Evolutionary conservation across 1,139 yeast species (phyloP).

Genomic region (Hyphopichia buzzinii): DNA sequence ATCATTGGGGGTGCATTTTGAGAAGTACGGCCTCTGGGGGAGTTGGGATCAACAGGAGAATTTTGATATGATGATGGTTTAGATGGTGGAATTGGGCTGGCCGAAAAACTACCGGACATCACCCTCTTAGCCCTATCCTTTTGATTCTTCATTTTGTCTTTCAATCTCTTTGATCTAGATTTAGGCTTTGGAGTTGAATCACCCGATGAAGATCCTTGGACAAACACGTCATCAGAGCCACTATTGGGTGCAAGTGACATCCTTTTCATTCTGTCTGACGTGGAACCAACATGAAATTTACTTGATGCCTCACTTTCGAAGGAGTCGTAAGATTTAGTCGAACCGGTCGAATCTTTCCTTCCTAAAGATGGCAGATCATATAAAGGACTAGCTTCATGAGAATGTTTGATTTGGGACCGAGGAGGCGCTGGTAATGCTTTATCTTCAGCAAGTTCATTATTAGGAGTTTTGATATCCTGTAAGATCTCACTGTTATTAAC

Average conservation of each 20-base stretch:
- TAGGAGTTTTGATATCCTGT: conserved; percentile 10
- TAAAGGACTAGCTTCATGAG: neutral
- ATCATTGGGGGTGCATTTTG: conserved; percentile 12
- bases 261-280: conserved; percentile 11
- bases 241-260: conserved; percentile 1
- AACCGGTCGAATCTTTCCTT: conserved; percentile 29
- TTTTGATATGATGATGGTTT: no score
- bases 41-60: neutral
- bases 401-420: neutral
- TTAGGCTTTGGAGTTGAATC: neutral
- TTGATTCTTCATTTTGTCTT: conserved; percentile 2
- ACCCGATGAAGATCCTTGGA: neutral
- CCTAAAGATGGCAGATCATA: neutral
- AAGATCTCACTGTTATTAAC: conserved; percentile 1
- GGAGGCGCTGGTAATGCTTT: conserved; percentile 4
- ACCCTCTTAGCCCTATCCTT: conserved; percentile 2
- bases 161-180: conserved; percentile 2
- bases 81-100: no score
- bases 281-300: conserved; percentile 31
- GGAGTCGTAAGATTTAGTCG: conserved; percentile 32
- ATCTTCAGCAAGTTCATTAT: conserved; percentile 7
- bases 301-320: conserved; percentile 38
- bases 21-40: neutral
- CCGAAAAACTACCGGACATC: neutral
- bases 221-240: neutral